A percentile compares a stretch with the other conserved stretches of the same genome.
These are phyloP conservation scores for Neopestalotiopsis rosae DNA, from an alignment of 2,329 filamentous ascomycete genomes.

Conservation along the genomic window DNA sequence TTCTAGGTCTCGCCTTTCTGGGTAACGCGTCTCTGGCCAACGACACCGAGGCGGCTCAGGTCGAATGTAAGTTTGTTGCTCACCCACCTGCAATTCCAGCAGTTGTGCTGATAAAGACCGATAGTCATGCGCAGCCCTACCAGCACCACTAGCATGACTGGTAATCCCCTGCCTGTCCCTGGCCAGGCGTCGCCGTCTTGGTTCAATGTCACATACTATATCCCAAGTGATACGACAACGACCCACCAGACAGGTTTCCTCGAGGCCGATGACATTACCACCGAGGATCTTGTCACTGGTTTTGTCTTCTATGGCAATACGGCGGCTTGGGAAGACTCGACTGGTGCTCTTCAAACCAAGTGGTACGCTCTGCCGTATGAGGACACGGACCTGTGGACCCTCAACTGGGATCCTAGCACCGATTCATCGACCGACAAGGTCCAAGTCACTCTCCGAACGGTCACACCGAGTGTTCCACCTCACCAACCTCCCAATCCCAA, in stretches of 20 bases:
- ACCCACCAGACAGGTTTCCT: conserved; percentile 28
- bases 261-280: conserved; percentile 13
- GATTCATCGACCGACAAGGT: conserved; percentile 21
- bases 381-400: conserved; percentile 24
- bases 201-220: conserved; percentile 31
- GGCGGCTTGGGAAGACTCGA: conserved; percentile 23
- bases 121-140: conserved; percentile 23
- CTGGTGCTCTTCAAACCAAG: conserved; percentile 24
- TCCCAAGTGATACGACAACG: conserved; percentile 25
- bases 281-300: conserved; percentile 23
- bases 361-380: conserved; percentile 30
- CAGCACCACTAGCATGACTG: conserved; percentile 23
- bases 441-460: conserved; percentile 24
- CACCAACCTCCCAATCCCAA: neutral
- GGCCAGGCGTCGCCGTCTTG: conserved; percentile 24
- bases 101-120: neutral
- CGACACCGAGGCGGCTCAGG: conserved; percentile 23
- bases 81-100: neutral
- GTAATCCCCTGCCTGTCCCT: conserved; percentile 25
- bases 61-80: conserved; percentile 25
- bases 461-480: conserved; percentile 1
- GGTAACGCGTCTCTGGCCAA: conserved; percentile 17
- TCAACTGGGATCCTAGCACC: conserved; percentile 31
- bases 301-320: conserved; percentile 34
- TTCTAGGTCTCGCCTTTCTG: conserved; percentile 19